These are phyloP conservation scores for Salix arbutifolia DNA, from an alignment of 345 rosid species.

Conservation along the genomic window DNA sequence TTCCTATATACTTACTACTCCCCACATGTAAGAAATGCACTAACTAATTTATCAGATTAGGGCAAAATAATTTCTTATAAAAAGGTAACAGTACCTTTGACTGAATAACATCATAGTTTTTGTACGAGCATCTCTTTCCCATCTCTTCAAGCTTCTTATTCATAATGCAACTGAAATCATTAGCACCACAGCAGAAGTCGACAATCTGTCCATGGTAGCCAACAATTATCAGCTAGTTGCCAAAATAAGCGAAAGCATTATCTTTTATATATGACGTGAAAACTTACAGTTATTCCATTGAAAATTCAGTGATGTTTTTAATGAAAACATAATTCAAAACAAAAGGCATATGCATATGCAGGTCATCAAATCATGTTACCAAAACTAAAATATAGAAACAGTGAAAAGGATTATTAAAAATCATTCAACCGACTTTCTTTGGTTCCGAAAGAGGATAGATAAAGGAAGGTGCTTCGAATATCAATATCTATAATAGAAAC, in stretches of 20 bases:
- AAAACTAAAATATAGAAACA: no score
- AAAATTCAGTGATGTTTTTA: background rate
- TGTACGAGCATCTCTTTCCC: conserved; percentile 74
- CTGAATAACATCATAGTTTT: conserved; percentile 68
- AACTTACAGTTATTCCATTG: background rate
- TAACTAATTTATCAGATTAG: background rate
- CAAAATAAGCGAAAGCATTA: background rate
- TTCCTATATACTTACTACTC: no score
- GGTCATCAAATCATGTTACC: no score
- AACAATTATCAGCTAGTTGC: background rate
- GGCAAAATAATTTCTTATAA: background rate
- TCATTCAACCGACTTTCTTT: no score
- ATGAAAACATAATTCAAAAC: no score
- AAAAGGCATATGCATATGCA: no score
- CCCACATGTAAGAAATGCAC: background rate
- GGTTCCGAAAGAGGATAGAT: no score
- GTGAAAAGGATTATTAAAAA: no score
- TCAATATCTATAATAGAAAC: no score
- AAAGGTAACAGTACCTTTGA: conserved; percentile 49
- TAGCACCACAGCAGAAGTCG: conserved; percentile 95
- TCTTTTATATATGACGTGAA: no score
- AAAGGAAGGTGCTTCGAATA: no score
- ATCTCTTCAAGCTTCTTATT: conserved; percentile 74
- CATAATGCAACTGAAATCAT: conserved; percentile 83
- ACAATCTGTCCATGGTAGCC: conserved; percentile 49